Percentiles rank a stretch among this genome's conserved stretches.
Evolutionary conservation across 2,329 filamentous ascomycete species (phyloP).

Genomic region (Ophiostoma himal-ulmi): DNA sequence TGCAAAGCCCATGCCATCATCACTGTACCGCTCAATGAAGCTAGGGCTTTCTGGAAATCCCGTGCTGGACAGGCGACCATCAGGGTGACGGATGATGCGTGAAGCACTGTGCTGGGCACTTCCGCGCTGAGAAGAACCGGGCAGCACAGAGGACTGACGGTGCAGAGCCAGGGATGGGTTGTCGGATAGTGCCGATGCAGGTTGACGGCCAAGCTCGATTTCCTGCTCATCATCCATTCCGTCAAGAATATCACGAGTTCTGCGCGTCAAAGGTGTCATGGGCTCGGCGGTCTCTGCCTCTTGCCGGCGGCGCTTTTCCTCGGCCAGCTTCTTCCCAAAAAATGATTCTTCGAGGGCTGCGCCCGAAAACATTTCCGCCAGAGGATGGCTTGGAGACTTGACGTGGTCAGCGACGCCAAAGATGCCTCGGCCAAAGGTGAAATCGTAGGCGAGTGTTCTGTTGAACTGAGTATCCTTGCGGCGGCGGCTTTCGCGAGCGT

Average conservation of each 20-base stretch:
- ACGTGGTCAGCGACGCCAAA: conserved; percentile 23
- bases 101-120: conserved; percentile 27
- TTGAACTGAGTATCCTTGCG: conserved; percentile 13
- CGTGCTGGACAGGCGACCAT: conserved; percentile 30
- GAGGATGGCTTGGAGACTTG: conserved; percentile 19
- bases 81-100: conserved; percentile 36
- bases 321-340: conserved; percentile 25
- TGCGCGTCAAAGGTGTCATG: conserved; percentile 21
- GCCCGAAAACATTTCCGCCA: conserved; percentile 23
- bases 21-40: conserved; percentile 27
- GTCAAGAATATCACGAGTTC: neutral
- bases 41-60: conserved; percentile 23
- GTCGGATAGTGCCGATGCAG: conserved; percentile 60
- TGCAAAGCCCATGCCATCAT: conserved; percentile 20
- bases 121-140: conserved; percentile 40
- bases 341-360: conserved; percentile 21
- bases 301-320: conserved; percentile 21
- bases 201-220: conserved; percentile 63
- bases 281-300: conserved; percentile 11
- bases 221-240: conserved; percentile 30
- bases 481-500: conserved; percentile 16
- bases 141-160: conserved; percentile 41
- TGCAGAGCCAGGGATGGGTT: conserved; percentile 47
- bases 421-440: conserved; percentile 26
- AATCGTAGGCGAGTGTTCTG: conserved; percentile 21